phyloP scores from a whole-genome alignment of 2,329 filamentous ascomycete species.

The Pseudohalonectria lignicola region DNA sequence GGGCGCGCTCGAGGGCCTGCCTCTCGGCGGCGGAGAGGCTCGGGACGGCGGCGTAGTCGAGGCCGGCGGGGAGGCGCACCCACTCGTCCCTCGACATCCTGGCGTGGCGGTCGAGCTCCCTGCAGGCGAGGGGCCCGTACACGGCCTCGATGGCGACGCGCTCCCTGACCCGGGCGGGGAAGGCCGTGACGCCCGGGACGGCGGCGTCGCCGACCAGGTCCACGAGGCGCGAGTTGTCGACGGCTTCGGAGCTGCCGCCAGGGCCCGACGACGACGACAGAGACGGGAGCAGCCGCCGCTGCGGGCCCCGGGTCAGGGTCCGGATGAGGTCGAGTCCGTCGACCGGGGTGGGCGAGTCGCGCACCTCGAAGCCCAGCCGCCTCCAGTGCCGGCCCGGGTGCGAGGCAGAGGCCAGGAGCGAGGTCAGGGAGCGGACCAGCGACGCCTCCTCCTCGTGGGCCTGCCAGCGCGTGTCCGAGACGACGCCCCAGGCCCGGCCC shows the following conservation, averaged over 20 bases:
- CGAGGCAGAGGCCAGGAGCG: slow-evolving; percentile 31
- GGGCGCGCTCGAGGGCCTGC: slow-evolving; percentile 54
- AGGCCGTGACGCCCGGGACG: slow-evolving; percentile 43
- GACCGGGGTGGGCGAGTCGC: slow-evolving; percentile 35
- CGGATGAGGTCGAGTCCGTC: slow-evolving; percentile 73
- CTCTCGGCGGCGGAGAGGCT: slow-evolving; percentile 76
- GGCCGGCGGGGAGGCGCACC: slow-evolving; percentile 56
- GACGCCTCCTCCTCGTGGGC: slow-evolving; percentile 53
- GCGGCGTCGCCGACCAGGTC: slow-evolving; percentile 42
- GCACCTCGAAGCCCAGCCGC: slow-evolving; percentile 20
- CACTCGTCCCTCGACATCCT: slow-evolving; percentile 68
- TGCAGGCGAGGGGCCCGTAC: slow-evolving; percentile 77
- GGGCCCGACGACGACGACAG: slow-evolving; percentile 17
- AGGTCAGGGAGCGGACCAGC: slow-evolving; percentile 57
- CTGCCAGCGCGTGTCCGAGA: slow-evolving; percentile 69
- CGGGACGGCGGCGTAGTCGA: slow-evolving; percentile 65
- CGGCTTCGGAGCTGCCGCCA: slow-evolving; percentile 42
- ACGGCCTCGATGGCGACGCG: slow-evolving; percentile 72
- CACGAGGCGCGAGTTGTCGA: no score
- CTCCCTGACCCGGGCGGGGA: slow-evolving; percentile 37
- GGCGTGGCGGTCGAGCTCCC: slow-evolving; percentile 56
- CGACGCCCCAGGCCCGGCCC: slow-evolving; percentile 65
- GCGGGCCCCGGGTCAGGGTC: slow-evolving; percentile 9
- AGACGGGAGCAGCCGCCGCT: no score
- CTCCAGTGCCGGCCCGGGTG: slow-evolving; percentile 11